Base-by-base conservation (phyloP, 805 yeast genomes). In the Cyberlindnera mycetangii region DNA sequence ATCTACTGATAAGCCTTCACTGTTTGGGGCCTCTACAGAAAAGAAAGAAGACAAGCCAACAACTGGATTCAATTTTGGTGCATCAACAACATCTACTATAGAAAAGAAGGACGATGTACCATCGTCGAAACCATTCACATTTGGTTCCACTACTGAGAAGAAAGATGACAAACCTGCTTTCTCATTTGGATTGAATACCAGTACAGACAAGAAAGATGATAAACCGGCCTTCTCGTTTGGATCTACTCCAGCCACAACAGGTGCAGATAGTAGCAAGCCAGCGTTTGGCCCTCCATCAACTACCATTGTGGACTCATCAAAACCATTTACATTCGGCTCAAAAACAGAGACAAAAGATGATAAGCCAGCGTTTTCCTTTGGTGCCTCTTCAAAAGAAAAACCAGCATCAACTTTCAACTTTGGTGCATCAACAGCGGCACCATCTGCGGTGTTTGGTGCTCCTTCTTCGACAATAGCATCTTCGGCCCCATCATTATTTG, bases 211-310 rank as follows among this genome's bases (percentile, higher is more conserved):
- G 16, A 31, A n/a, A n/a, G 44, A 37, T 42, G 40, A 15, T 32
- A 33, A 42, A 37, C 47, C 47, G 18, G 37, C 19, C 5, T 34
- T 34, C 17, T 20, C 28, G 4, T 34, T 34, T 15, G 38, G 38
- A 19, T 35, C 38, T 33, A 38, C 21, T 24, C 47, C 48, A 10
- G 53, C 62, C 34, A 48, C 61, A 4, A 58, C 64, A 38, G 66
- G 67, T 18, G 41, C 32, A 10, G 19, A 1, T 17, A 27, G 15
- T 17, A 12, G 37, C 3, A 31, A 25, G 12, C 21, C 41, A 9
- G 32, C 37, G 11, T 40, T 55, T 32, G 50, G 45, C 12, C 37
- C 33, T 17, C 17, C 45, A 5, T 12, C 43, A n/a, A 37, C 30
- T 16, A 12, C 44, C 2, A 16, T 32, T 27, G 25, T 24, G 6